A percentile compares a stretch with the other conserved stretches of the same genome.
Conservation (phyloP, 208 protist species). For the Leishmania guyanensis region DNA sequence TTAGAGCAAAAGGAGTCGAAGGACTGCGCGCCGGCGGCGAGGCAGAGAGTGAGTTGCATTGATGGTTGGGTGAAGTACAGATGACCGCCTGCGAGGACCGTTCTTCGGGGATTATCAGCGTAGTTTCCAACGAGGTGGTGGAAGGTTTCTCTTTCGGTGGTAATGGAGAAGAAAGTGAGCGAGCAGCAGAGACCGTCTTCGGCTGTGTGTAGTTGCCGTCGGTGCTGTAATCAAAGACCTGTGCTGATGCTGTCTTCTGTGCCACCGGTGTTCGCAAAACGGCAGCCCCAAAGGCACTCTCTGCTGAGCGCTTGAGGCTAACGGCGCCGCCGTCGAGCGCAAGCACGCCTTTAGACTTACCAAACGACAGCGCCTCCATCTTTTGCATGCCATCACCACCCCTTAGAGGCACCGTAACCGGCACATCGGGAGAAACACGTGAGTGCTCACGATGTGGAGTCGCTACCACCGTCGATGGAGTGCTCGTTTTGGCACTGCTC, state of each 20-base stretch:
- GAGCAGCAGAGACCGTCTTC: slow-evolving; percentile 24
- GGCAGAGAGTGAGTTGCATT: slow-evolving; percentile 2
- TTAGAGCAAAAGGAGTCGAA: background rate
- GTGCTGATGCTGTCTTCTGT: background rate
- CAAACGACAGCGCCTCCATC: slow-evolving; percentile 66
- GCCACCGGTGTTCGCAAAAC: background rate
- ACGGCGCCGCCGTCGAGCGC: background rate
- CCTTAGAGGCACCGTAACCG: slow-evolving; percentile 16
- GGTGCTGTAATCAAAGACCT: slow-evolving; percentile 4
- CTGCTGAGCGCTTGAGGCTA: background rate
- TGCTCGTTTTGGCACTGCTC: background rate
- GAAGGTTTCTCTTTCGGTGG: background rate
- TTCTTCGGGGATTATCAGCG: background rate
- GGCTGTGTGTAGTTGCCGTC: slow-evolving; percentile 20
- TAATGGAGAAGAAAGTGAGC: slow-evolving; percentile 1
- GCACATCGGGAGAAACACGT: background rate
- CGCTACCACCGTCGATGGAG: background rate
- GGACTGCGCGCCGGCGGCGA: slow-evolving; percentile 8
- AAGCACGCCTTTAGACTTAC: slow-evolving; percentile 30
- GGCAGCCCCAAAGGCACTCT: background rate
- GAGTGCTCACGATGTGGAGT: background rate
- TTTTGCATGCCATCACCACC: slow-evolving; percentile 74
- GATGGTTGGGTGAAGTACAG: background rate
- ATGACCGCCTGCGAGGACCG: background rate
- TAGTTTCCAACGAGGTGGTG: background rate